A percentile compares a stretch with the other conserved stretches of the same genome.
Conservation (phyloP, 495 filamentous ascomycete species). For the Cetradonia linearis region DNA sequence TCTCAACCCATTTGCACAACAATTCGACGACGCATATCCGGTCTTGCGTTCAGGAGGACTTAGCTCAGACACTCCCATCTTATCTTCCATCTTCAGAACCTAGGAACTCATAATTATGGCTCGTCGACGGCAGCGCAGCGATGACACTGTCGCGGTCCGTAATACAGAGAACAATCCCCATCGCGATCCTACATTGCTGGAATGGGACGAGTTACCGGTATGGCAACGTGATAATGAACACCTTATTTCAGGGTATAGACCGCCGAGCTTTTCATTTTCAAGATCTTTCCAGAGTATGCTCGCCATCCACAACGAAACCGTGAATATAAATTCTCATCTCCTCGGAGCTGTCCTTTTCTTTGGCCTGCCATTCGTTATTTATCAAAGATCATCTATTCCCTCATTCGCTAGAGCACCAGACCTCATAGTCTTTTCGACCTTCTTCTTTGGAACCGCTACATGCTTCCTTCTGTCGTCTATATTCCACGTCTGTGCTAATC, state of each 20-base stretch:
- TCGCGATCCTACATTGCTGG: no score
- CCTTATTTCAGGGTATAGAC: constrained; percentile 63
- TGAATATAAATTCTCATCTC: constrained; percentile 90
- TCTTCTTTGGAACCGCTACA: constrained; percentile 41
- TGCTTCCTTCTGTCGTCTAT: constrained; percentile 27
- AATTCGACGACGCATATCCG: no score
- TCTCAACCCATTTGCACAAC: no score
- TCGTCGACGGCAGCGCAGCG: no score
- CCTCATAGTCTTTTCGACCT: constrained; percentile 33
- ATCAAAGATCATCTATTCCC: constrained; percentile 17
- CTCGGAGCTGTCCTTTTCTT: constrained; percentile 48
- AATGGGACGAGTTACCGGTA: constrained; percentile 53
- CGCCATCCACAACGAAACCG: constrained; percentile 87
- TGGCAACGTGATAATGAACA: constrained; percentile 75
- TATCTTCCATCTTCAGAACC: no score
- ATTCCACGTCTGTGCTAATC: constrained; percentile 43
- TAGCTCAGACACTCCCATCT: no score
- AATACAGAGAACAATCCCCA: no score
- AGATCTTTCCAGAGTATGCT: constrained; percentile 53
- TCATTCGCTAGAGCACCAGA: constrained; percentile 21
- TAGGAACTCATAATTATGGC: no score
- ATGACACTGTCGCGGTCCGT: no score
- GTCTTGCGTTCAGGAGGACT: no score
- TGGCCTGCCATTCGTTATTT: constrained; percentile 27
- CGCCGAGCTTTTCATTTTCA: constrained; percentile 53